Evolutionary conservation across 2,329 filamentous ascomycete species (phyloP), one percentile per base, ranked within the genome.

Genomic region (Pestalotiopsis sp.): DNA sequence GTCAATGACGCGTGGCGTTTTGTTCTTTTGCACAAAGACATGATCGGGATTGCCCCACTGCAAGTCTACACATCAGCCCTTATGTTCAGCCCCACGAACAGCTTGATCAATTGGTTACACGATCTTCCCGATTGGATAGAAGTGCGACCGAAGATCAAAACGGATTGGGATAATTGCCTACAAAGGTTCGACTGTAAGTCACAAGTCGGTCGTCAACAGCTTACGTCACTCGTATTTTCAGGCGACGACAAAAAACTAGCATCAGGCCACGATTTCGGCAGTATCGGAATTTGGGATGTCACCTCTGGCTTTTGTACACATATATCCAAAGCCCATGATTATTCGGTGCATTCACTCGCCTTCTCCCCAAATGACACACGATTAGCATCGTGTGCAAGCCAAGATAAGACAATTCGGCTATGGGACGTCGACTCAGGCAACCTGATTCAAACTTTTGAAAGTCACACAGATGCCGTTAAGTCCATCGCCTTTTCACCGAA

Each of bases 1-100:
- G 17, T 78, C 63, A 74, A 67, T 39, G 77, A 82, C 63, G 69
- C 74, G 13, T 72, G 69, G n/a, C 76, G 77, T 69, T 81, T 78
- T 73, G 71, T 78, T 20, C 52, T 73, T 6, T 17, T 9, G 4
- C 45, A 52, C 14, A 52, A n/a, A 52, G 13, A 52, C 3, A 9
- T 9, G 68, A 77, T 81, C 59, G 68, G 78, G 61, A 70, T 68
- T 6, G 66, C 73, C 25, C 74, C 79, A 20, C 70, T 77, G 9
- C 80, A 83, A 69, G 68, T 74, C n/a, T 83, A 83, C 69, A 73
- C 68, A 9, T 78, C 72, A n/a, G 78, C 69, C 6, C 77, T 75
- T n/a, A 71, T 75, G 61, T 82, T 82, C 67, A 75, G 74, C 65
- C 80, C 77, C 31, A 39, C 63, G 3, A 38, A 62, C 4, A 78